These are phyloP conservation scores for Nicotiana rustica DNA, from an alignment of 305 asterid species.

Conservation along the genomic window DNA sequence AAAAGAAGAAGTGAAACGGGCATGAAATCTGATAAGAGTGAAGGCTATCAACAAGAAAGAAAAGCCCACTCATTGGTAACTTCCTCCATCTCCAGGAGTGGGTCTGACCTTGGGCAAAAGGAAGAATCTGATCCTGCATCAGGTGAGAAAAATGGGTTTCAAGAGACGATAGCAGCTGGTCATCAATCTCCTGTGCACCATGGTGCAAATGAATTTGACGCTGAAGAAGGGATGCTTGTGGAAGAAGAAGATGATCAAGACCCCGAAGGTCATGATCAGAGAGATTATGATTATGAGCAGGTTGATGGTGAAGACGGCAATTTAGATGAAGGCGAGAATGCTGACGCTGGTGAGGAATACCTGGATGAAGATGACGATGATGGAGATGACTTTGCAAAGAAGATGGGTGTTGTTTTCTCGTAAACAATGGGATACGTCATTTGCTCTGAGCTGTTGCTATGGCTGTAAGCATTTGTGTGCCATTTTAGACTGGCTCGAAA, in stretches of 20 bases:
- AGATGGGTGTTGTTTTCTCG: constrained; percentile 79
- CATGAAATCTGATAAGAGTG: constrained; percentile 37
- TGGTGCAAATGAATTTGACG: constrained; percentile 46
- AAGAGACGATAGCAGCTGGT: constrained; percentile 37
- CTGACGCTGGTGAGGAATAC: constrained; percentile 63
- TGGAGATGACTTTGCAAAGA: constrained; percentile 78
- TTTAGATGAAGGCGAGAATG: constrained; percentile 70
- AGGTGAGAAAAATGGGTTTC: constrained; percentile 39
- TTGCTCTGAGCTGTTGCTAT: constrained; percentile 4
- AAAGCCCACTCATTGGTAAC: constrained; percentile 31
- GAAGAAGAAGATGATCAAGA: constrained; percentile 57
- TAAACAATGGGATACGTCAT: constrained; percentile 29
- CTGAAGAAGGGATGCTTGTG: constrained; percentile 57
- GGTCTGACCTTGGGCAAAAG: constrained; percentile 34
- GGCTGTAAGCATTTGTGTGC: constrained; percentile 27
- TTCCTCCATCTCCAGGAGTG: constrained; percentile 33
- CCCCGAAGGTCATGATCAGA: constrained; percentile 55
- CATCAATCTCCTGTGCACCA: constrained; percentile 34
- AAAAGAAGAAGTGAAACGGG: constrained; percentile 60
- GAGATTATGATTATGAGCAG: constrained; percentile 65
- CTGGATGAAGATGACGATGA: constrained; percentile 66
- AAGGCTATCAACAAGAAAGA: constrained; percentile 43
- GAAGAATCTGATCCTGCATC: constrained; percentile 44
- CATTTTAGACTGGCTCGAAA: constrained; percentile 36
- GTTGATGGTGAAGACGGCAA: constrained; percentile 66